Evolutionary conservation across 1,284 basidiomycete species (phyloP).

Genomic region (Ganoderma meredithae): DNA sequence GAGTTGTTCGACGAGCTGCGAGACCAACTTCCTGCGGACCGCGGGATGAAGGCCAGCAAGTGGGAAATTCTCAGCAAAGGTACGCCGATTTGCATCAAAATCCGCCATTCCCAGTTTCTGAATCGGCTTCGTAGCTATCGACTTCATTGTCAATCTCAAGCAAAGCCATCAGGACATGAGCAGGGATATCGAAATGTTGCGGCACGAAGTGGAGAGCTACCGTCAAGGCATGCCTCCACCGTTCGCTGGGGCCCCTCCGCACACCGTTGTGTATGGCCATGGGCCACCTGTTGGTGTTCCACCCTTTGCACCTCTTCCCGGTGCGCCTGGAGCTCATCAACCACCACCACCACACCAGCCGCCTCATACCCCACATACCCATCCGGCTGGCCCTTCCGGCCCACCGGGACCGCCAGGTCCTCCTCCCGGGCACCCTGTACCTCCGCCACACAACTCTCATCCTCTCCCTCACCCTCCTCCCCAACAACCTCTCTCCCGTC

Average conservation of each 20-base stretch:
- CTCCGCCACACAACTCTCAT: conserved; percentile 42
- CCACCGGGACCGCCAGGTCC: conserved; percentile 7
- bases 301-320: conserved; percentile 41
- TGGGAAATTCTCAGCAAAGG: conserved; percentile 97
- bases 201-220: conserved; percentile 74
- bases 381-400: conserved; percentile 36
- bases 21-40: conserved; percentile 88
- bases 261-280: conserved; percentile 62
- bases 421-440: conserved; percentile 32
- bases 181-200: conserved; percentile 79
- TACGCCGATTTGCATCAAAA: conserved; percentile 43
- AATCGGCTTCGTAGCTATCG: conserved; percentile 70
- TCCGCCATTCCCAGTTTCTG: background rate
- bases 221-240: conserved; percentile 62
- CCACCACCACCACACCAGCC: conserved; percentile 41
- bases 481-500: conserved; percentile 42
- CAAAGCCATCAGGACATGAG: conserved; percentile 77
- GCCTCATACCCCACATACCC: conserved; percentile 46
- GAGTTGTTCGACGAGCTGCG: conserved; percentile 94
- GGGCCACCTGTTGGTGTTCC: conserved; percentile 42
- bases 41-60: conserved; percentile 94
- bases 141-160: conserved; percentile 84
- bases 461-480: conserved; percentile 45
- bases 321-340: conserved; percentile 50
- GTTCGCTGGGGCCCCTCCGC: conserved; percentile 59